These are phyloP conservation scores for Candida smagusa DNA, from an alignment of 1,139 yeast genomes.

Conservation along the genomic window DNA sequence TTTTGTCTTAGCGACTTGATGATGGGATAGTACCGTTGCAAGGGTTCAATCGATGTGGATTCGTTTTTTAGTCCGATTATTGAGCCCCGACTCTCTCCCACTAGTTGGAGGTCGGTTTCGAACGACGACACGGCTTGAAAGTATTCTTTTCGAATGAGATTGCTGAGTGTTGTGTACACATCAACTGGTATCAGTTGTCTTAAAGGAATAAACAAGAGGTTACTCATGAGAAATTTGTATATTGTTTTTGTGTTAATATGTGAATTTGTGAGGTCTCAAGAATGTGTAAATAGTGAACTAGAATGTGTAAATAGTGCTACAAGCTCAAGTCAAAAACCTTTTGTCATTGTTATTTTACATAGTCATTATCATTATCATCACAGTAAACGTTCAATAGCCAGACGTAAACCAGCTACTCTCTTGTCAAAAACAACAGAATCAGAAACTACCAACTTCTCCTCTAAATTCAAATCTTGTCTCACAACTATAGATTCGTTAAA, in stretches of 20 bases:
- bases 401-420: constrained; percentile 15
- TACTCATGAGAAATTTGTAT: constrained; percentile 14
- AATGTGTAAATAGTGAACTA: no score
- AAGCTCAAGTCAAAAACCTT: no score
- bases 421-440: constrained; percentile 30
- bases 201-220: constrained; percentile 51
- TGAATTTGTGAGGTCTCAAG: no score
- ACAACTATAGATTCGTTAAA: constrained; percentile 21
- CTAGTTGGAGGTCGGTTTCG: constrained; percentile 45
- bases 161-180: constrained; percentile 43
- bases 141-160: constrained; percentile 55
- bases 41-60: constrained; percentile 13
- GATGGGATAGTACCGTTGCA: constrained; percentile 32
- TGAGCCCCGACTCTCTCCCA: constrained; percentile 26
- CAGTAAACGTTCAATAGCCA: no score
- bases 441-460: constrained; percentile 13
- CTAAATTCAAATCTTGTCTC: constrained; percentile 21
- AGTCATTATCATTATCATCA: no score
- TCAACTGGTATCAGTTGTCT: constrained; percentile 48
- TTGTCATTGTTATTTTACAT: no score
- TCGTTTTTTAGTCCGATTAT: constrained; percentile 23
- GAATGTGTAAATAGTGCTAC: no score
- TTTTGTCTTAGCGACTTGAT: constrained; percentile 29
- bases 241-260: neutral
- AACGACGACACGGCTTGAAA: constrained; percentile 64